Percentiles rank a stretch among this genome's conserved stretches.
Evolutionary conservation across 2,329 filamentous ascomycete genomes (phyloP).

Genomic region (Pseudogymnoascus sp.): DNA sequence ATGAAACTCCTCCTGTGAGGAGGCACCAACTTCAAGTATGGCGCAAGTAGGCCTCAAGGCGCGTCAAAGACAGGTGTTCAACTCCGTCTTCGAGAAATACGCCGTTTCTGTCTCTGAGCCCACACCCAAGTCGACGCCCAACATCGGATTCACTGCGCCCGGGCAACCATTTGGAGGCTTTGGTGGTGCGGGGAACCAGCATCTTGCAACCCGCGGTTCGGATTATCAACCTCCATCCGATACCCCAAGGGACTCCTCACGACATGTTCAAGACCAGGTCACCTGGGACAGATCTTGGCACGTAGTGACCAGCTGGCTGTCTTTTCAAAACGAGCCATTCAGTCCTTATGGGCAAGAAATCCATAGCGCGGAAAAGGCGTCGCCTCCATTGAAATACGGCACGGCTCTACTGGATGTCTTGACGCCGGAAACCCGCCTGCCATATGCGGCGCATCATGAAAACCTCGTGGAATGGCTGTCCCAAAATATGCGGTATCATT

Average conservation of each 20-base stretch:
- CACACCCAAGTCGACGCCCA: constrained; percentile 23
- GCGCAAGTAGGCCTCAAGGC: not conserved
- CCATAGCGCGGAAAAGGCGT: constrained; percentile 20
- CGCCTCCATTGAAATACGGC: constrained; percentile 32
- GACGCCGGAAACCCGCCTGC: constrained; percentile 37
- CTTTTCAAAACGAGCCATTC: constrained; percentile 38
- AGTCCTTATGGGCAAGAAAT: constrained; percentile 29
- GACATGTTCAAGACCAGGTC: constrained; percentile 33
- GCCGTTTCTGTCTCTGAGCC: constrained; percentile 21
- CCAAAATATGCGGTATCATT: constrained; percentile 52
- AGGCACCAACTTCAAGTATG: constrained; percentile 4
- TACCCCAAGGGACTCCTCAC: not conserved
- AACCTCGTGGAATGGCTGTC: constrained; percentile 53
- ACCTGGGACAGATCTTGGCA: constrained; percentile 56
- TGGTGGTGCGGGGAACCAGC: not conserved
- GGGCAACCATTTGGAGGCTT: constrained; percentile 21
- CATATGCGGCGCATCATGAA: constrained; percentile 43
- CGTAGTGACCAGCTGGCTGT: constrained; percentile 47
- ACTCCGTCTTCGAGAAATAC: constrained; percentile 23
- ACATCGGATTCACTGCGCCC: constrained; percentile 17
- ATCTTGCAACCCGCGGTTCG: not conserved
- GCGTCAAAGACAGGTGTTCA: constrained; percentile 22
- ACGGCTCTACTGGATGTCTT: constrained; percentile 46
- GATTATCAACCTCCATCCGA: not conserved
- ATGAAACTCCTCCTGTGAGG: constrained; percentile 2